phyloP scores from a whole-genome alignment of 2,329 filamentous ascomycete species.

The Exophiala xenobiotica region DNA sequence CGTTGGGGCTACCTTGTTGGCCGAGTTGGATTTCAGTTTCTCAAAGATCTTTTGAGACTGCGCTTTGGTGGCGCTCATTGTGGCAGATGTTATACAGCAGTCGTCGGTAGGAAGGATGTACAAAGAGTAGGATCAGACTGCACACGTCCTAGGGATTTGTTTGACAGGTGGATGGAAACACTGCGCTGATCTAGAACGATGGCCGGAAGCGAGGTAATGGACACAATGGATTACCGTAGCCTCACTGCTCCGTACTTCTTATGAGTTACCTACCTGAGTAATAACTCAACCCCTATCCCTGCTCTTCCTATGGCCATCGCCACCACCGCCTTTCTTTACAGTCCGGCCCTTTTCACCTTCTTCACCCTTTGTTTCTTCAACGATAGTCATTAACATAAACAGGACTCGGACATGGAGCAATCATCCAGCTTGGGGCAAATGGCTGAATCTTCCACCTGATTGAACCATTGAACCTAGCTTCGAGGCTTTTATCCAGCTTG shows the following conservation, averaged over 20 bases:
- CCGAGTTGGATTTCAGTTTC: conserved; percentile 89
- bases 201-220: not conserved
- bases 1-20: conserved; percentile 72
- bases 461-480: not conserved
- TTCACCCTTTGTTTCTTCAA: not conserved
- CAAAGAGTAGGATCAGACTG: not conserved
- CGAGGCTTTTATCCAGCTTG: not conserved
- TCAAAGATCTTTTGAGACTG: conserved; percentile 97
- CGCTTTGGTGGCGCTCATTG: conserved; percentile 77
- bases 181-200: not conserved
- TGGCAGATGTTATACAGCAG: conserved; percentile 22
- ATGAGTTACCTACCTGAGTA: not conserved
- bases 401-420: too few species aligned
- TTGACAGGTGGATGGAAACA: conserved; percentile 5
- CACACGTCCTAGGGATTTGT: not conserved
- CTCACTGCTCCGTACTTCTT: not conserved
- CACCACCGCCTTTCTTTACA: too few species aligned
- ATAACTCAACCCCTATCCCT: not conserved
- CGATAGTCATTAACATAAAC: not conserved
- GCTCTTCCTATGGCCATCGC: too few species aligned
- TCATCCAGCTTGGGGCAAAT: too few species aligned
- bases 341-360: not conserved
- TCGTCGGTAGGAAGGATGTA: not conserved
- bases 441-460: too few species aligned
- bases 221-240: not conserved